These are phyloP conservation scores for Brachypodium distachyon DNA, from an alignment of 202 grass and related monocot genomes.

Conservation along the genomic window DNA sequence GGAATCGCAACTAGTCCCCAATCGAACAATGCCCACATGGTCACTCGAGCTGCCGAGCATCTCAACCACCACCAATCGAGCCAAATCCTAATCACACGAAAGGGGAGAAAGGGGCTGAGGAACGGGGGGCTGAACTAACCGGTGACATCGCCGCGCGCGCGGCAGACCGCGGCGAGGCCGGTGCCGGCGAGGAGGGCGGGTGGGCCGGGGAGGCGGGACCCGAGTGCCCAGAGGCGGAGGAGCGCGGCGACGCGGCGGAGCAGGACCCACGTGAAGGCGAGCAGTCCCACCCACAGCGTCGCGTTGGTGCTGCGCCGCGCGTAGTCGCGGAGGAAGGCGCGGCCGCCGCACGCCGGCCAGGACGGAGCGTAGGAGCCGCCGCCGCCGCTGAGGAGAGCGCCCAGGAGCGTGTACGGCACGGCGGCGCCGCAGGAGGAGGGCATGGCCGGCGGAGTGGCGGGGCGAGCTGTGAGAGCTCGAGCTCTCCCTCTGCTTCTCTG, in stretches of 20 bases:
- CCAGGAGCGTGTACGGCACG: conserved; percentile 70
- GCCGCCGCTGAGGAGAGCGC: conserved; percentile 44
- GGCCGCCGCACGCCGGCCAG: conserved; percentile 25
- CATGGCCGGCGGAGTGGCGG: neutral
- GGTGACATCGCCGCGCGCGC: conserved; percentile 30
- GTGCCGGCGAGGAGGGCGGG: conserved; percentile 22
- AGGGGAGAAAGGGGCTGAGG: neutral
- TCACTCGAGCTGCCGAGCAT: no score
- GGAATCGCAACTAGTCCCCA: neutral
- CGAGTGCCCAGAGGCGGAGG: conserved; percentile 58
- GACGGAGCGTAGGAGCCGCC: neutral
- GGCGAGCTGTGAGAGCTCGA: conserved; percentile 8
- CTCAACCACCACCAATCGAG: neutral
- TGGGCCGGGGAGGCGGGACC: conserved; percentile 59
- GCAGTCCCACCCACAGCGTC: conserved; percentile 54
- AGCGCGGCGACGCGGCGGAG: conserved; percentile 32
- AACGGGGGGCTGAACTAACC: neutral
- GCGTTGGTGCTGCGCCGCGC: conserved; percentile 66
- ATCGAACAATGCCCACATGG: conserved; percentile 14
- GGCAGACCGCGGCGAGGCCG: conserved; percentile 32
- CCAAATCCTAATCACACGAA: neutral
- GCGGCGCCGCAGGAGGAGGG: conserved; percentile 24
- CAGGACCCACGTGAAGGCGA: conserved; percentile 58
- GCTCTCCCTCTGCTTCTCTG: neutral
- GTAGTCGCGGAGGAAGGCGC: conserved; percentile 64